Evolutionary conservation across 768 basidiomycete genomes (phyloP), one percentile per base, ranked within the genome.

Genomic region (Mrakia blollopis): DNA sequence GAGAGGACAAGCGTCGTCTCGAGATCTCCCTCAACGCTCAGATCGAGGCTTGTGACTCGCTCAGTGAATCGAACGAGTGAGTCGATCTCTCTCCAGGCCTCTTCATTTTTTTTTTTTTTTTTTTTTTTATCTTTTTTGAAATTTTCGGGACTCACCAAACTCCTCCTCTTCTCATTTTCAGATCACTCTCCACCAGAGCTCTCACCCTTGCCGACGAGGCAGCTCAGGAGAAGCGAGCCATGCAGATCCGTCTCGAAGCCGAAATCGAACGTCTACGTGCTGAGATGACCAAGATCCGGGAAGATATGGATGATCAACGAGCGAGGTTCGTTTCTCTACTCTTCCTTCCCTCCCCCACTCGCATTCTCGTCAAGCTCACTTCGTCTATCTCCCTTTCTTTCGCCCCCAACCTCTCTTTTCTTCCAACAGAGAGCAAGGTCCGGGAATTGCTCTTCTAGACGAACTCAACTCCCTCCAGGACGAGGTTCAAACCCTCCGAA

Each of bases 391-490:
- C n/a, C 54, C 47, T 0, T 32, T 3, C 41, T 61, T n/a, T 16
- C 0, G 18, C 44, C 30, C 21, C 21, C 32, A 3, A 11, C 13
- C 14, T 25, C 70, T 28, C 13, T 21, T 72, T 23, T 18, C 14
- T 14, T 57, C 23, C 57, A 1, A 88, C 37, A 91, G 94, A 81
- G 92, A 94, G 81, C 91, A 93, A 84, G 87, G 86, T 13, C 94
- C 95, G 85, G 87, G 91, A 79, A 89, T 93, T 74, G 90, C 91
- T 44, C 82, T 99, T 74, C 86, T 99, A 61, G 94, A 97, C 81
- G 93, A 96, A 85, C 86, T 96, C 80, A 94, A 92, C 82, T 86
- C 87, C 72, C 87, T 91, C 84, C 92, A 93, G 85, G 90, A 87
- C 75, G 92, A 78, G 52, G 77, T 78, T 2, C 73, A 74, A 44